Percentiles rank a stretch among this genome's conserved stretches.
These are phyloP conservation scores for Paramecium bursaria DNA, from an alignment of 73 alveolate genomes.

Conservation along the genomic window DNA sequence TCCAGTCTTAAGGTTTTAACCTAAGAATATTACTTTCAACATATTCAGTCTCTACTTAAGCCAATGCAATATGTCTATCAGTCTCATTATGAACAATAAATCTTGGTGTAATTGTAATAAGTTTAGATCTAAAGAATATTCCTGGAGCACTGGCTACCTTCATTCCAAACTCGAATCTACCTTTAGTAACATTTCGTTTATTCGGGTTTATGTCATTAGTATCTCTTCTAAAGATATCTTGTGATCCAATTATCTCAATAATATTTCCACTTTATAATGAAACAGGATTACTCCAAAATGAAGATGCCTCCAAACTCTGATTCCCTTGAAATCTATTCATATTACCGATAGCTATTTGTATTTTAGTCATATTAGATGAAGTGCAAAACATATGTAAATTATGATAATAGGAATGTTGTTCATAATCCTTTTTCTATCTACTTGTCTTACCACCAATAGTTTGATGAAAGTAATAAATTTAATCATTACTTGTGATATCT, in stretches of 20 bases:
- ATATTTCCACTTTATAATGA: conserved; percentile 53
- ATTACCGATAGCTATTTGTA: conserved; percentile 38
- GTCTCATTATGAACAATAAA: conserved; percentile 67
- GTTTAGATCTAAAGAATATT: conserved; percentile 54
- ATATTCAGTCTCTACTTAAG: conserved; percentile 48
- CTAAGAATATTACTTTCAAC: conserved; percentile 25
- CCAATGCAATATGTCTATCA: conserved; percentile 37
- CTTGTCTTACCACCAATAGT: background rate
- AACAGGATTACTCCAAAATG: conserved; percentile 65
- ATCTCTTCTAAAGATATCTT: conserved; percentile 3
- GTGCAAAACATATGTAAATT: conserved; percentile 45
- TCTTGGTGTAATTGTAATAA: conserved; percentile 66
- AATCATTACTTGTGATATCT: conserved; percentile 51
- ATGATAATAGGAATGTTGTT: conserved; percentile 56
- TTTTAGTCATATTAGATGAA: conserved; percentile 39
- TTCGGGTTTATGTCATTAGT: background rate
- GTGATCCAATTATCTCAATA: conserved; percentile 39
- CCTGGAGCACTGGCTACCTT: conserved; percentile 68
- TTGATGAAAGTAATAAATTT: background rate
- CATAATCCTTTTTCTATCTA: conserved; percentile 38
- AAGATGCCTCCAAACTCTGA: background rate
- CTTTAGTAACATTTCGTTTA: conserved; percentile 41
- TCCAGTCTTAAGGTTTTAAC: conserved; percentile 60
- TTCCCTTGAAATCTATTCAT: background rate
- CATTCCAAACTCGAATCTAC: conserved; percentile 66